Percentiles rank a stretch among this genome's conserved stretches.
Conservation (phyloP, 2,329 filamentous ascomycete genomes). For the Cercospora sp. region DNA sequence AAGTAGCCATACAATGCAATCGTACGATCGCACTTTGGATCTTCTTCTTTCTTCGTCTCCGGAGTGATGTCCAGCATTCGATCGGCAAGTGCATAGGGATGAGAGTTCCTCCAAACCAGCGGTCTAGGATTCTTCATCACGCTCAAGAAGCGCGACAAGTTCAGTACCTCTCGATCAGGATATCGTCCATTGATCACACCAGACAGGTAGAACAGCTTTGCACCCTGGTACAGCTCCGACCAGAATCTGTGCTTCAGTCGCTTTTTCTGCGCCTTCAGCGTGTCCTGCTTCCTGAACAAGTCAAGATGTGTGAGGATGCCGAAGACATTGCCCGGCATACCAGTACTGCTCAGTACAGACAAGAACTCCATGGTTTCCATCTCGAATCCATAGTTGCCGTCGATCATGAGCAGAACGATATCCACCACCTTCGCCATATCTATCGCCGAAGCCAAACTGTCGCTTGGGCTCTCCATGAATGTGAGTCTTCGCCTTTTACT, state of each 20-base stretch:
- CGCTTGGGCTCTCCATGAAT: constrained; percentile 91
- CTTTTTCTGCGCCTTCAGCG: constrained; percentile 92
- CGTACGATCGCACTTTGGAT: constrained; percentile 86
- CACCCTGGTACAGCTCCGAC: constrained; percentile 95
- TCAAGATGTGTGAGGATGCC: constrained; percentile 95
- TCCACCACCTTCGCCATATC: constrained; percentile 97
- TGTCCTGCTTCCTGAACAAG: constrained; percentile 89
- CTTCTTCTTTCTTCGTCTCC: constrained; percentile 83
- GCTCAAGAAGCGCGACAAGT: constrained; percentile 88
- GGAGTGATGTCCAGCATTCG: constrained; percentile 94
- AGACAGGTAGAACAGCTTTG: constrained; percentile 94
- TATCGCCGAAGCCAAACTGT: constrained; percentile 93
- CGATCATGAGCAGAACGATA: constrained; percentile 96
- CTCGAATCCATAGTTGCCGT: constrained; percentile 97
- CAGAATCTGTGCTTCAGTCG: constrained; percentile 92
- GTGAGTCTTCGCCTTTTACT: constrained; percentile 94
- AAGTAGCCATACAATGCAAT: constrained; percentile 92
- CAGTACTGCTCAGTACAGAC: constrained; percentile 87
- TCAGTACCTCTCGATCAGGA: constrained; percentile 93
- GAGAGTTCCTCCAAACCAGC: constrained; percentile 93
- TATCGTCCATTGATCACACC: constrained; percentile 96
- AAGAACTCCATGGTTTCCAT: constrained; percentile 99
- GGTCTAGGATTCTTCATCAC: constrained; percentile 99
- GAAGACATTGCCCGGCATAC: constrained; percentile 98
- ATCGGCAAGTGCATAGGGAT: constrained; percentile 91